phyloP scores from a whole-genome alignment of 768 basidiomycete species.

The Lanmaoa rubissima region DNA sequence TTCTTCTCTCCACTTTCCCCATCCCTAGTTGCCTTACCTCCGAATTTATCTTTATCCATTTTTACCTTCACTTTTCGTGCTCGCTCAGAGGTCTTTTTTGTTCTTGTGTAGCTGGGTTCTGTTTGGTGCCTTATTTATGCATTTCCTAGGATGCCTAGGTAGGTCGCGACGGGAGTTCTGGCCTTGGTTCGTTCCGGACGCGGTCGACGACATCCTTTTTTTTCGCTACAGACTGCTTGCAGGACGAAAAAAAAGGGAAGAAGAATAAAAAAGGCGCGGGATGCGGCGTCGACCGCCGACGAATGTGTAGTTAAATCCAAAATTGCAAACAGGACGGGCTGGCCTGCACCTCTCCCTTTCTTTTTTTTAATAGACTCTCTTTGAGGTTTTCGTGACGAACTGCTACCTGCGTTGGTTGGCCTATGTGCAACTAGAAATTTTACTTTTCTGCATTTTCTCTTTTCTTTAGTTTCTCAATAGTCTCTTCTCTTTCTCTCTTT shows the following conservation, averaged over 20 bases:
- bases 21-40: neutral
- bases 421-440: constrained; percentile 16
- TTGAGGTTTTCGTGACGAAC: neutral
- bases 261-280: neutral
- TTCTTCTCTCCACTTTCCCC: neutral
- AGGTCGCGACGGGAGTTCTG: constrained; percentile 12
- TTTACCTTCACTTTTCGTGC: neutral
- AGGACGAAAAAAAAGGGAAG: too few relatives aligned
- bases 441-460: neutral
- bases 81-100: constrained; percentile 1
- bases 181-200: constrained; percentile 3
- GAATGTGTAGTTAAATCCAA: constrained; percentile 6
- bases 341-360: constrained; percentile 14
- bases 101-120: constrained; percentile 19
- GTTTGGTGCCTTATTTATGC: constrained; percentile 25
- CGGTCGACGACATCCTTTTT: neutral
- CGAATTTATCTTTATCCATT: constrained; percentile 2
- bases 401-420: neutral
- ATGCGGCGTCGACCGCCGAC: constrained; percentile 7
- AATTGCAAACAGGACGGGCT: constrained; percentile 18
- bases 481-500: too few relatives aligned
- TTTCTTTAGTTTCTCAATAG: neutral
- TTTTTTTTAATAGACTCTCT: neutral
- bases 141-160: constrained; percentile 22
- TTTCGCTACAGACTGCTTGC: too few relatives aligned